phyloP scores from a whole-genome alignment of 2,329 filamentous ascomycete species.

The Clarireedia paspali region DNA sequence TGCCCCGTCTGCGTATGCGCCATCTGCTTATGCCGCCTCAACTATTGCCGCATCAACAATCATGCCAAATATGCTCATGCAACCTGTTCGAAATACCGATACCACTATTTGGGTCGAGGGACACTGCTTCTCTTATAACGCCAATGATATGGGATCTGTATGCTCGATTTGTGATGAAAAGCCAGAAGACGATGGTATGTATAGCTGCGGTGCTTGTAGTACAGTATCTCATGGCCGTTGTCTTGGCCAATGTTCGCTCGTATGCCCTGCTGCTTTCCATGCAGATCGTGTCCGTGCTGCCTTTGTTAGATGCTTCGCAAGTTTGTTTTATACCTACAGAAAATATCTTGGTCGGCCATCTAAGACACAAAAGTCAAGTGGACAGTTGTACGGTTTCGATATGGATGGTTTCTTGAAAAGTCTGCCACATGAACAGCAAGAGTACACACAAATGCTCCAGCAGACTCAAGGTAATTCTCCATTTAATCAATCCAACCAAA shows the following conservation, averaged over 20 bases:
- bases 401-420: conserved; percentile 58
- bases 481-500: not conserved
- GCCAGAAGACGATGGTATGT: conserved; percentile 58
- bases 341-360: conserved; percentile 53
- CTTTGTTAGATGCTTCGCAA: conserved; percentile 59
- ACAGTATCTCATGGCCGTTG: conserved; percentile 51
- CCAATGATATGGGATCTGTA: conserved; percentile 48
- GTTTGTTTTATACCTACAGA: conserved; percentile 57
- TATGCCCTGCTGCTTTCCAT: conserved; percentile 56
- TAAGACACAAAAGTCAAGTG: conserved; percentile 52
- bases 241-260: conserved; percentile 54
- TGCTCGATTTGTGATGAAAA: conserved; percentile 74
- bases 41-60: conserved; percentile 78
- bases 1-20: conserved; percentile 76
- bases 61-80: conserved; percentile 77
- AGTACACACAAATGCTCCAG: conserved; percentile 55
- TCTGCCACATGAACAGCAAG: conserved; percentile 57
- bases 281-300: conserved; percentile 54
- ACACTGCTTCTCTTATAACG: conserved; percentile 65
- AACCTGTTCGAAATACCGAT: conserved; percentile 71
- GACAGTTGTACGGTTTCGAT: conserved; percentile 56
- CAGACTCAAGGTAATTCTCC: conserved; percentile 53
- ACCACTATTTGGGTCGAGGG: conserved; percentile 79
- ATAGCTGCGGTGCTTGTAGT: conserved; percentile 61
- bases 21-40: conserved; percentile 79